Evolutionary conservation across 192 early-diverging fungal genomes (phyloP).

Genomic region (Coemansia sp.): DNA sequence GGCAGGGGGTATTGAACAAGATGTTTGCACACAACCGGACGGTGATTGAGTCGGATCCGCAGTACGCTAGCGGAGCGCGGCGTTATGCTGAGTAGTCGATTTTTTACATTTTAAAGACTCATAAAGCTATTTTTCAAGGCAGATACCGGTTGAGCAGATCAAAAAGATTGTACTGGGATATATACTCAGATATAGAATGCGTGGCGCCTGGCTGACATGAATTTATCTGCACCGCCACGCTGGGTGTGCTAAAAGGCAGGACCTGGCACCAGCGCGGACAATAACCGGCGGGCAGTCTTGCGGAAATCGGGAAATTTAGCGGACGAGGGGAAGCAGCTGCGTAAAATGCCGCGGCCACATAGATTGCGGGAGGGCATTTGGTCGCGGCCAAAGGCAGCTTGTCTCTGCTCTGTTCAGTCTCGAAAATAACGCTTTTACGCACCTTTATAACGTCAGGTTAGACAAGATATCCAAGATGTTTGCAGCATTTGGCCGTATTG

Average conservation of each 20-base stretch:
- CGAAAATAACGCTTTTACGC: not conserved
- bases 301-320: constrained; percentile 3
- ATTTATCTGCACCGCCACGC: constrained; percentile 1
- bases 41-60: constrained; percentile 62
- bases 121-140: not conserved
- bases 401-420: constrained; percentile 1
- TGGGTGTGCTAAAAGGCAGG: not conserved
- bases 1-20: constrained; percentile 74
- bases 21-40: constrained; percentile 70
- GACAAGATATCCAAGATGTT: constrained; percentile 18
- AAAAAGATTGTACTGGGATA: not conserved
- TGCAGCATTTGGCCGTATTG: constrained; percentile 41
- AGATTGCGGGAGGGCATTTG: not conserved
- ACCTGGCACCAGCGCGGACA: not conserved
- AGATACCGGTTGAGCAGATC: not conserved
- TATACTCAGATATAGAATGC: not conserved
- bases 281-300: not conserved
- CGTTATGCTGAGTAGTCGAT: constrained; percentile 13
- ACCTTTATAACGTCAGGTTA: not conserved
- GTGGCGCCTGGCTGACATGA: not conserved
- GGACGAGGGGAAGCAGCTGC: constrained; percentile 6
- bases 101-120: not conserved
- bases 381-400: not conserved
- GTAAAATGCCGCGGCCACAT: constrained; percentile 1
- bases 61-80: constrained; percentile 28